These are phyloP conservation scores for Cubamyces sp. DNA, from an alignment of 768 basidiomycete species.

Conservation along the genomic window DNA sequence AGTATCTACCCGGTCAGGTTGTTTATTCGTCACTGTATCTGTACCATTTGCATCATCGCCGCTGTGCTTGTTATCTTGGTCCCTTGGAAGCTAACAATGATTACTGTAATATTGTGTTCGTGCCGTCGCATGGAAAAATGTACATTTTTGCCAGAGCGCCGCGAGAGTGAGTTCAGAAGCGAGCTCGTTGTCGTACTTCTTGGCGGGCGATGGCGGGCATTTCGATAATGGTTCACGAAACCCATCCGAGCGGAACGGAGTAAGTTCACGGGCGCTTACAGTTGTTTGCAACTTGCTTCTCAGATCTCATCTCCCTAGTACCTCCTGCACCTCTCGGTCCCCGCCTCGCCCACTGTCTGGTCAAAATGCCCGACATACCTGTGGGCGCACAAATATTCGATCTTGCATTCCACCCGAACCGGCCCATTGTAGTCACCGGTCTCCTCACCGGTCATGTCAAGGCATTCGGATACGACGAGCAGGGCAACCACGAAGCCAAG, in stretches of 20 bases:
- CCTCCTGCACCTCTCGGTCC: no score
- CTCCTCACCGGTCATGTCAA: conserved; percentile 85
- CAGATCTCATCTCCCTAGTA: no score
- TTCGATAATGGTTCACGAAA: no score
- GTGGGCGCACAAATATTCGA: conserved; percentile 87
- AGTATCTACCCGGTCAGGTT: not conserved
- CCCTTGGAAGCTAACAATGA: conserved; percentile 1
- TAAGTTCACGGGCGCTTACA: no score
- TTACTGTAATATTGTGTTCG: conserved; percentile 4
- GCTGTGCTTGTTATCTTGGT: conserved; percentile 17
- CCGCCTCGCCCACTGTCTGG: not conserved
- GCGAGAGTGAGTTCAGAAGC: no score
- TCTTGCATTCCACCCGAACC: conserved; percentile 80
- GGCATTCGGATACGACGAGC: conserved; percentile 78
- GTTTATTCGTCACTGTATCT: conserved; percentile 18
- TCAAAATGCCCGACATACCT: conserved; percentile 61
- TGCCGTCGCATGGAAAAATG: not conserved
- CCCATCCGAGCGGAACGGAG: no score
- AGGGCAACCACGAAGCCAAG: conserved; percentile 55
- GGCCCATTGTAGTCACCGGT: conserved; percentile 72
- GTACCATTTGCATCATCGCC: conserved; percentile 14
- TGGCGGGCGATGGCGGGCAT: no score
- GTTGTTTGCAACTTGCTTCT: no score
- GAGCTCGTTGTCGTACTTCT: no score
- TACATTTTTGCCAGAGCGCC: not conserved